Base-by-base conservation (phyloP, 805 yeast genomes). In the Starmerella geochares region DNA sequence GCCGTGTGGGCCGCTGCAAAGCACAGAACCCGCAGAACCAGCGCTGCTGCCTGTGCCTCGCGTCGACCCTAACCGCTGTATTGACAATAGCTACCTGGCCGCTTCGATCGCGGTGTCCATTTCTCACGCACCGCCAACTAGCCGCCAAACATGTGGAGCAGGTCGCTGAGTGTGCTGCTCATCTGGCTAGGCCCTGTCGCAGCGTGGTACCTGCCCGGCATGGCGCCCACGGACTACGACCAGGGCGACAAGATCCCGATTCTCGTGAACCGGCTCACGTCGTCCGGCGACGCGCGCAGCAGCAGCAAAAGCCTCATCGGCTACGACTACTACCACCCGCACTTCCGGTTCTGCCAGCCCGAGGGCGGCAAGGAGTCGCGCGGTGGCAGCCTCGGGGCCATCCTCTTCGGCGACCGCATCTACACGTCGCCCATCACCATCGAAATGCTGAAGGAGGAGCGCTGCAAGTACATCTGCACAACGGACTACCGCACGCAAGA, bases 341-440 rank as follows among this genome's bases (percentile, higher is more conserved):
- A 79, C 56, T 81, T 92, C 62, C 86, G 83, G 61, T 86, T 88
- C 66, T 92, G 98, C 67, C 64, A 66, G 51, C 97, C 97, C 0
- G 65, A 68, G 49, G 78, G 69, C 24, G 86, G 85, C 1, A 78
- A 64, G 27, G 45, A 60, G 50, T 82, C 82, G 59, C 95, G 86
- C 64, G 79, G 85, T 55, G 97, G 87, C 67, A 81, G 94, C 10
- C 73, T 92, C 47, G 98, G 98, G 8, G 81, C 96, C 2, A 82
- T 92, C 57, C 75, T 92, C 51, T 87, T 92, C 65, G 98, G 98
- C 56, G 98, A 92, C 67, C 75, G 98, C 64, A 87, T 92, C 55
- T 87, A 84, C 72, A 81, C 85, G 61, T 87, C 97, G 9, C 96
- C 97, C 5, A 86, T 85, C 61, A 77, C 81, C 46, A 69, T 92